phyloP scores from a whole-genome alignment of 257 asterid genomes.

The Solanum corneliomulleri region DNA sequence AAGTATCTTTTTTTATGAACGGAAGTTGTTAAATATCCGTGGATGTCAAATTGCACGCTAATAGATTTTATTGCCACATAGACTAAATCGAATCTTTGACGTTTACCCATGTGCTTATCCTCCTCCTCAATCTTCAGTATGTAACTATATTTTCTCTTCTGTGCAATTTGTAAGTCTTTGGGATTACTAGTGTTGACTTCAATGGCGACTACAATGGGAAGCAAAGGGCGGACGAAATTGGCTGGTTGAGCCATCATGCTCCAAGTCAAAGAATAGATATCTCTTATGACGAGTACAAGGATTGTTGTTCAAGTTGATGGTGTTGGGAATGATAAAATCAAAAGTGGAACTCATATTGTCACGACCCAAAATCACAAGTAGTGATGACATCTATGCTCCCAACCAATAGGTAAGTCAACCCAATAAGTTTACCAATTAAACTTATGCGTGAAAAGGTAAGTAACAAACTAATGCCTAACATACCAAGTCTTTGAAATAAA shows the following conservation, averaged over 20 bases:
- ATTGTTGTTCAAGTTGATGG: neutral
- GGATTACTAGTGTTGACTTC: neutral
- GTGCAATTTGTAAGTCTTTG: too few species aligned
- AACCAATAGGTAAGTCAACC: too few species aligned
- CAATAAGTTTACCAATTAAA: too few species aligned
- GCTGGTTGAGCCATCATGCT: neutral
- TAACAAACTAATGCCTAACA: too few species aligned
- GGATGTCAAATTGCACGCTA: too few species aligned
- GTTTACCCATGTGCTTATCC: neutral
- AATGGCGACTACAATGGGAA: neutral
- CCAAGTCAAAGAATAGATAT: neutral
- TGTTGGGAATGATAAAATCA: neutral
- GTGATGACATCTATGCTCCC: too few species aligned
- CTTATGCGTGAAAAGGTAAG: too few species aligned
- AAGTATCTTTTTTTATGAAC: too few species aligned
- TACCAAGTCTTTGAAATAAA: too few species aligned
- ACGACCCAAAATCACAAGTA: too few species aligned
- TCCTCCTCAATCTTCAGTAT: neutral
- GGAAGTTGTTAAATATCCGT: too few species aligned
- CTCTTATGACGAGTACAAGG: neutral
- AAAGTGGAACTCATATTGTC: neutral
- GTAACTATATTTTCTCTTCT: neutral
- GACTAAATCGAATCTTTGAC: neutral
- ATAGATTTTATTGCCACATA: too few species aligned
- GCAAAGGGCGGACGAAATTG: neutral